Base-by-base conservation (phyloP, 306 rosid species). In the Cyamopsis tetragonoloba region DNA sequence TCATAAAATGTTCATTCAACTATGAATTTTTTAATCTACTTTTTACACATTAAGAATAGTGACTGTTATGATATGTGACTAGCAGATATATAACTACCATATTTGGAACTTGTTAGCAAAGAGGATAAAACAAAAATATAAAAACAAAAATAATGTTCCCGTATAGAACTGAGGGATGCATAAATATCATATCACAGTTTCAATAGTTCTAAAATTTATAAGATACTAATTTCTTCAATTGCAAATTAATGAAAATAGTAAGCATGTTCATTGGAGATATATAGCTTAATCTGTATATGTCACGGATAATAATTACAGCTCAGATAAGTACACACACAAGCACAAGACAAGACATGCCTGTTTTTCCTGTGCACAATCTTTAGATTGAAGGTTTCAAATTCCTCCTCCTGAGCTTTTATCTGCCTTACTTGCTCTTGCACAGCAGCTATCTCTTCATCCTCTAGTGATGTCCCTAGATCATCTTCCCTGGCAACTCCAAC, bases 401-500 rank as follows among this genome's bases (percentile, higher is more conserved):
- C 95, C 64, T 90, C 96, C 77, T 90, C 95, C 69, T 90, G 96
- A 42, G 87, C 86, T 82, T 83, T 87, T 80, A 90, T 85, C 81
- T 90, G 96, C 68, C 91, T 81, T 51, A 87, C 91, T 85, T 90
- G 96, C 82, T 90, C 96, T 82, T 87, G 96, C 61, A 90, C 91
- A 54, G 95, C 96, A 71, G 88, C 91, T 47, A 87, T 88, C 77
- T 90, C 96, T 71, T 90, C 96, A 54, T 90, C 96, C 73, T 90
- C 96, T 11, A 85, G 82, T 14, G 86, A 81, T 64, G 91, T 80
- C 41, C 70, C 88, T 2, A 83, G 49, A 54, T 87, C 96, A 76
- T 85, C 89, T 49, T 87, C 95, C 86, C 84, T 82, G 11, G 70
- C 75, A 73, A 77, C 27, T 11, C 65, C 81, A 64, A 59, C 47